Conservation (phyloP, 331 rosid genomes). For the Malus hybrid region DNA sequence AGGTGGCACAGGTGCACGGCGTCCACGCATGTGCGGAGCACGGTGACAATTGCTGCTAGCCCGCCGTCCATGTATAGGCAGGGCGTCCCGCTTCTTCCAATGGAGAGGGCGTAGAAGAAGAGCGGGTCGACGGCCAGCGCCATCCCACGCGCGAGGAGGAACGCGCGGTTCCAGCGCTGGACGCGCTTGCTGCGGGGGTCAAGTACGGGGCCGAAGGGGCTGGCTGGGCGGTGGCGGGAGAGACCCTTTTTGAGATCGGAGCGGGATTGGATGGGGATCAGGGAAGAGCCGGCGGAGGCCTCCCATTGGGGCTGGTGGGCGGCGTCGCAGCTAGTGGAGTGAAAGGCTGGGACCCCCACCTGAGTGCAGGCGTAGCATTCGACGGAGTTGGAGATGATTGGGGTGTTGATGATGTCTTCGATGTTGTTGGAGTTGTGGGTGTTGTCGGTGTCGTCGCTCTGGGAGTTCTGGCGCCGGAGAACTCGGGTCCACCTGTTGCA, state of each 20-base stretch:
- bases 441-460: constrained; percentile 6
- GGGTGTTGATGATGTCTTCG: constrained; percentile 10
- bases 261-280: constrained; percentile 57
- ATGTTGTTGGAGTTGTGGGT: background rate
- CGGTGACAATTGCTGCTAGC: constrained; percentile 62
- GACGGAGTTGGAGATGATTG: constrained; percentile 12
- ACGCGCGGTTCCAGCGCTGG: constrained; percentile 71
- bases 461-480: constrained; percentile 6
- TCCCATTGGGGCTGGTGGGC: constrained; percentile 78
- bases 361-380: constrained; percentile 96
- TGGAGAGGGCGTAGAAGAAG: constrained; percentile 82
- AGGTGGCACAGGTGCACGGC: constrained; percentile 66
- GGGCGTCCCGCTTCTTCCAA: constrained; percentile 69
- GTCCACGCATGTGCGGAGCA: constrained; percentile 62
- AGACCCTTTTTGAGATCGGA: constrained; percentile 19
- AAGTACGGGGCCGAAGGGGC: constrained; percentile 45
- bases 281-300: constrained; percentile 84
- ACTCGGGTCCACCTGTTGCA: constrained; percentile 41
- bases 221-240: constrained; percentile 13
- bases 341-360: constrained; percentile 76
- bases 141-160: constrained; percentile 78
- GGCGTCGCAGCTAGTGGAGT: constrained; percentile 84
- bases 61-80: constrained; percentile 83
- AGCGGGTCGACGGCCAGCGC: constrained; percentile 85
- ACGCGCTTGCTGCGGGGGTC: constrained; percentile 88